These are phyloP conservation scores for Podila horticola DNA, from an alignment of 192 early-diverging fungal species.

Conservation along the genomic window DNA sequence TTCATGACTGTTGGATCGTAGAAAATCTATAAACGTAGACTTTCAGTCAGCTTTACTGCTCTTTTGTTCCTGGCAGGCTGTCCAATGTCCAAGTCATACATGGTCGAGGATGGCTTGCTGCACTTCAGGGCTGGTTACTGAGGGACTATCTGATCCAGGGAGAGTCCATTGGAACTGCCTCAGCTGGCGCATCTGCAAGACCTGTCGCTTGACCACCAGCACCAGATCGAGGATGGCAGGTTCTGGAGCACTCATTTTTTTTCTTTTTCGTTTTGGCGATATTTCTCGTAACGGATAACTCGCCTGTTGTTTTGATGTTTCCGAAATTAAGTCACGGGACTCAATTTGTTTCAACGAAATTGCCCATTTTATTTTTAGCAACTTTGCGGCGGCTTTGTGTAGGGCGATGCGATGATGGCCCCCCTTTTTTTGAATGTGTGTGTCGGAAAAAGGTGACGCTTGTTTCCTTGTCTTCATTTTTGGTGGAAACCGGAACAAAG, in stretches of 20 bases:
- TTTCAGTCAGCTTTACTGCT: neutral
- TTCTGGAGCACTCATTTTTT: neutral
- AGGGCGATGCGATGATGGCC: too few species aligned
- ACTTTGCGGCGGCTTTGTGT: too few species aligned
- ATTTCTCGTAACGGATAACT: neutral
- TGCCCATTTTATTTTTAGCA: too few species aligned
- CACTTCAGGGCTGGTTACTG: conserved; percentile 27
- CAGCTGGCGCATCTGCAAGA: conserved; percentile 42
- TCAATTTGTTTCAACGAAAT: too few species aligned
- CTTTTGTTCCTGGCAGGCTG: neutral
- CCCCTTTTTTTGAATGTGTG: too few species aligned
- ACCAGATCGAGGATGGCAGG: conserved; percentile 18
- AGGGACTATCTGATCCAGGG: neutral
- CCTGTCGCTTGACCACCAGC: conserved; percentile 33
- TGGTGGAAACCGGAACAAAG: too few species aligned
- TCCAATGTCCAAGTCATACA: conserved; percentile 2
- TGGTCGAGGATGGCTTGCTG: conserved; percentile 40
- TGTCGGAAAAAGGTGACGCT: too few species aligned
- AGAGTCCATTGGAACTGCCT: conserved; percentile 42
- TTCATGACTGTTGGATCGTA: conserved; percentile 29
- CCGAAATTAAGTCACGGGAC: too few species aligned
- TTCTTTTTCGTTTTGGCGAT: neutral
- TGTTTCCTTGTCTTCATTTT: too few species aligned
- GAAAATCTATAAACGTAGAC: conserved; percentile 21
- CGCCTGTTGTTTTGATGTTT: too few species aligned